Conservation (phyloP, 306 rosid species). For the Cicer cuneatum region DNA sequence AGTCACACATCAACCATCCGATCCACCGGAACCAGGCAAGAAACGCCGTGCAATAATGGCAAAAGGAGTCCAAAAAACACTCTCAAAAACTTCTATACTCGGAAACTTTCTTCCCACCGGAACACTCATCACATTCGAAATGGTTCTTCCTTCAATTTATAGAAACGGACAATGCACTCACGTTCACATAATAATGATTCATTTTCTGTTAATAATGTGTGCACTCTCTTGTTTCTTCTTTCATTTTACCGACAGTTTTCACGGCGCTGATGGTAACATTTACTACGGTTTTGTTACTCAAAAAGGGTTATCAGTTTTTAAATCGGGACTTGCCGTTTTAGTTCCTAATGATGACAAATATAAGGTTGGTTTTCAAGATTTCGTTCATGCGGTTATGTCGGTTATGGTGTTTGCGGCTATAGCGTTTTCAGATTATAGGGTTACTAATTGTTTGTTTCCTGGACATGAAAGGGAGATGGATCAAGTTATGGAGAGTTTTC, state of each 20-base stretch:
- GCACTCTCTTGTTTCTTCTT: slow-evolving; percentile 79
- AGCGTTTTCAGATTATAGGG: slow-evolving; percentile 75
- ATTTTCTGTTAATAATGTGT: slow-evolving; percentile 52
- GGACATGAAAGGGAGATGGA: slow-evolving; percentile 74
- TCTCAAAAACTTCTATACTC: slow-evolving; percentile 68
- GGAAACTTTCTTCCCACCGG: slow-evolving; percentile 84
- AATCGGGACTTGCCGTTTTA: slow-evolving; percentile 50
- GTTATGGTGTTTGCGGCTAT: slow-evolving; percentile 75
- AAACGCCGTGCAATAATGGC: slow-evolving; percentile 65
- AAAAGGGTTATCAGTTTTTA: slow-evolving; percentile 66
- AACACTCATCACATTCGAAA: slow-evolving; percentile 76
- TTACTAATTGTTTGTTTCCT: slow-evolving; percentile 64
- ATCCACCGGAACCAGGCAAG: slow-evolving; percentile 35
- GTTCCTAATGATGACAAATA: slow-evolving; percentile 57
- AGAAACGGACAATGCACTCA: slow-evolving; percentile 60
- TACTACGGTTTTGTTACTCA: slow-evolving; percentile 77
- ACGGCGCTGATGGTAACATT: slow-evolving; percentile 58
- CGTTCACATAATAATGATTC: slow-evolving; percentile 55
- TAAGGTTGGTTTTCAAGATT: slow-evolving; percentile 52
- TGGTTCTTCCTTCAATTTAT: slow-evolving; percentile 75
- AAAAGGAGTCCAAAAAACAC: slow-evolving; percentile 76
- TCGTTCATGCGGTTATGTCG: slow-evolving; percentile 76
- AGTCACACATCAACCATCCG: not conserved
- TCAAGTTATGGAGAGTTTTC: slow-evolving; percentile 76
- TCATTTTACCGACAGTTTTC: slow-evolving; percentile 75